Evolutionary conservation across 148 eudicot genomes (phyloP).

Genomic region (Tetragonia tetragonoides): DNA sequence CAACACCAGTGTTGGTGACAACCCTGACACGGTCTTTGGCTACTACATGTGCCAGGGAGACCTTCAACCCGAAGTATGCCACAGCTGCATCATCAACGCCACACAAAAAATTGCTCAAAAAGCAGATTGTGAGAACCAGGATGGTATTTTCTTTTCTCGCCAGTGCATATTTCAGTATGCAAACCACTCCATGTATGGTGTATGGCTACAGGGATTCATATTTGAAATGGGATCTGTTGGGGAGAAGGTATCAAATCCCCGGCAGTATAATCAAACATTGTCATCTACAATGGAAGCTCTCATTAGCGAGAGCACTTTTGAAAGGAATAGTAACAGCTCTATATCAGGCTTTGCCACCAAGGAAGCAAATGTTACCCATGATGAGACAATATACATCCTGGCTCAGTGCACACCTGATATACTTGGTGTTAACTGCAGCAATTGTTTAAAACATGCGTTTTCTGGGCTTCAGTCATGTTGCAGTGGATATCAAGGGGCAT

Average conservation of each 20-base stretch:
- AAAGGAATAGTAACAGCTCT: background rate
- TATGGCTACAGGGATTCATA: background rate
- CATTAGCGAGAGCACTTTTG: slow-evolving; percentile 7
- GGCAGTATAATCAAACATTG: slow-evolving; percentile 16
- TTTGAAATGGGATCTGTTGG: background rate
- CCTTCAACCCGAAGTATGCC: background rate
- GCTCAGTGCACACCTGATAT: slow-evolving; percentile 27
- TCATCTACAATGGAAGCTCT: slow-evolving; percentile 2
- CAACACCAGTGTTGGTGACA: background rate
- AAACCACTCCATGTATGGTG: slow-evolving; percentile 11
- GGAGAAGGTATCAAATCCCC: background rate
- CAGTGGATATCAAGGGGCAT: slow-evolving; percentile 7
- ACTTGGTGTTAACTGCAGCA: slow-evolving; percentile 8
- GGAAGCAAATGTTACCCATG: slow-evolving; percentile 3
- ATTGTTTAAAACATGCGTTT: slow-evolving; percentile 6
- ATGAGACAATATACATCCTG: slow-evolving; percentile 12
- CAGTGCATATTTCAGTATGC: slow-evolving; percentile 4
- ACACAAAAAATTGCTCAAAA: background rate
- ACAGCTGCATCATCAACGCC: background rate
- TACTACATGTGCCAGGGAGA: slow-evolving; percentile 25
- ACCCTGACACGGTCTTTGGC: slow-evolving; percentile 15
- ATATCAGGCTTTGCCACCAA: slow-evolving; percentile 11
- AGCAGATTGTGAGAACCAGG: background rate
- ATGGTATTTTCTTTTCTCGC: background rate
- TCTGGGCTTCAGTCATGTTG: too few relatives aligned